phyloP scores from a whole-genome alignment of 306 rosid genomes.

The Dicorynia guianensis region DNA sequence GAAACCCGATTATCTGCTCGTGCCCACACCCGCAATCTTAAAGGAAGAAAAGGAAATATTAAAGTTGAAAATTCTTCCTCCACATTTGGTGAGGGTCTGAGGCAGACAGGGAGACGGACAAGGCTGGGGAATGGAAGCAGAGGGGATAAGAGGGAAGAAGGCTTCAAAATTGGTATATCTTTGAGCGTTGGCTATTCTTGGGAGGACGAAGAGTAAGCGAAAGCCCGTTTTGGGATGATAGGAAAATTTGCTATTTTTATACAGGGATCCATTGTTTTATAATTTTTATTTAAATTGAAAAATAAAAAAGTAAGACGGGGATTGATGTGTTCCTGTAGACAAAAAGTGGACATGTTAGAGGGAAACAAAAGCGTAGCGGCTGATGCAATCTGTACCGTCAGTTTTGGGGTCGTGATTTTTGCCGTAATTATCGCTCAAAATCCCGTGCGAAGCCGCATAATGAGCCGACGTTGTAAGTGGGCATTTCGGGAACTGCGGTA shows the following conservation, averaged over 20 bases:
- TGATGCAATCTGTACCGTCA: slow-evolving; percentile 43
- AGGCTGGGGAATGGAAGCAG: slow-evolving; percentile 8
- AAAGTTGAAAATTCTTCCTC: slow-evolving; percentile 26
- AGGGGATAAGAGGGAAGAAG: slow-evolving; percentile 24
- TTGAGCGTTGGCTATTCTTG: slow-evolving; percentile 71
- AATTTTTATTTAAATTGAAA: too few relatives aligned
- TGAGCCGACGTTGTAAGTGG: too few relatives aligned
- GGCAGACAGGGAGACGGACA: not conserved
- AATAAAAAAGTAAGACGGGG: not conserved
- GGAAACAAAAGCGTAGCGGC: not conserved
- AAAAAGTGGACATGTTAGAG: not conserved
- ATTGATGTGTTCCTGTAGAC: not conserved
- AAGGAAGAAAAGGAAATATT: slow-evolving; percentile 18
- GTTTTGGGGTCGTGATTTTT: slow-evolving; percentile 41
- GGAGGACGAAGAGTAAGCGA: slow-evolving; percentile 41
- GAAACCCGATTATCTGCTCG: not conserved
- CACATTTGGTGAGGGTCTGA: slow-evolving; percentile 45
- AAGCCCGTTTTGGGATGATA: slow-evolving; percentile 46
- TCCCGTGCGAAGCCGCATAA: too few relatives aligned
- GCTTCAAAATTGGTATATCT: slow-evolving; percentile 53
- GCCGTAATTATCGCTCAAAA: slow-evolving; percentile 50
- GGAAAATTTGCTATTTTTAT: slow-evolving; percentile 67
- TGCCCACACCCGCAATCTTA: slow-evolving; percentile 36
- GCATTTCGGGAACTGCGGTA: too few relatives aligned
- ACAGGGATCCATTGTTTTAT: not conserved